These are phyloP conservation scores for Russula olivacea DNA, from an alignment of 768 basidiomycete species.

Conservation along the genomic window DNA sequence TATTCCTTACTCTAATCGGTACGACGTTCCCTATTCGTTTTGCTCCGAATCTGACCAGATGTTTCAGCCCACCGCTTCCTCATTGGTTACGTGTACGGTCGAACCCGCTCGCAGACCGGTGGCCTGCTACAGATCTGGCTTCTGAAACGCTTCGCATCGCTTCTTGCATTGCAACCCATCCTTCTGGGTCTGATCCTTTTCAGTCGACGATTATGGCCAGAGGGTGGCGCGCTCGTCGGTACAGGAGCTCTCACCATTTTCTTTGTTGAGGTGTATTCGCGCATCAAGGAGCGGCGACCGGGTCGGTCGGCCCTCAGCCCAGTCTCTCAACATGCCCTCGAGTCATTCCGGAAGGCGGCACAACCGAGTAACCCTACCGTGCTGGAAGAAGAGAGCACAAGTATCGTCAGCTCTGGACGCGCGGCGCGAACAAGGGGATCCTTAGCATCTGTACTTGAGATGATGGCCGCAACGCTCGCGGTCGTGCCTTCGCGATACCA, in stretches of 20 bases:
- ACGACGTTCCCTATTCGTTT: conserved; percentile 27
- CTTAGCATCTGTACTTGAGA: conserved; percentile 75
- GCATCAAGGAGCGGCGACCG: conserved; percentile 44
- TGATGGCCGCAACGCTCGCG: conserved; percentile 76
- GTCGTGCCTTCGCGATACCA: conserved; percentile 59
- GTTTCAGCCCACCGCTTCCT: conserved; percentile 69
- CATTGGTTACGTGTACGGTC: conserved; percentile 70
- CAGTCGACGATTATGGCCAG: conserved; percentile 60
- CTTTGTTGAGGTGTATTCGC: conserved; percentile 56
- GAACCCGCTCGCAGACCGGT: conserved; percentile 69
- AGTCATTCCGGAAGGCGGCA: conserved; percentile 46
- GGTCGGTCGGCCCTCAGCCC: conserved; percentile 46
- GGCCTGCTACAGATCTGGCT: conserved; percentile 73
- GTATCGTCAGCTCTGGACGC: conserved; percentile 39
- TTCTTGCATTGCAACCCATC: conserved; percentile 66
- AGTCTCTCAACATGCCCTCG: conserved; percentile 53
- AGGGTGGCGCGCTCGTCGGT: conserved; percentile 59
- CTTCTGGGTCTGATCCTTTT: conserved; percentile 69
- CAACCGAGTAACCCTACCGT: conserved; percentile 33
- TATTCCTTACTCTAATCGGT: conserved; percentile 65
- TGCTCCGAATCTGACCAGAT: neutral
- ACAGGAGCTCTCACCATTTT: conserved; percentile 48
- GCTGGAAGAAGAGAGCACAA: conserved; percentile 47
- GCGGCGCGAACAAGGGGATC: conserved; percentile 52
- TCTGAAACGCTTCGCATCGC: conserved; percentile 63